phyloP scores from a whole-genome alignment of 768 basidiomycete genomes.

The Lentinus tigrinus region DNA sequence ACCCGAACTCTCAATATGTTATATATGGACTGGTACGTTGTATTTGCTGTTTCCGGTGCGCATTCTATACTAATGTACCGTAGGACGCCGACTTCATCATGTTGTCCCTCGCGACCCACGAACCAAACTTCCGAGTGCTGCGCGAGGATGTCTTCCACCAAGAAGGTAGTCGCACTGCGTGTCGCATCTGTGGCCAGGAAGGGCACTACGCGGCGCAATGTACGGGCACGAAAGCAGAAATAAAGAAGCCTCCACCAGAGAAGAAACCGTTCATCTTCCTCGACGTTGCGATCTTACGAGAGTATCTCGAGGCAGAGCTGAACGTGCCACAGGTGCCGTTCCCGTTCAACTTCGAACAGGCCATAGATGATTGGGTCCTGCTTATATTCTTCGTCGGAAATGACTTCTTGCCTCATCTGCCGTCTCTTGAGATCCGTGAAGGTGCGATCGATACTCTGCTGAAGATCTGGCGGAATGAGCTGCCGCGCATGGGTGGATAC shows the following conservation, averaged over 20 bases:
- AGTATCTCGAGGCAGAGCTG: conserved; percentile 97
- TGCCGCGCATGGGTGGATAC: conserved; percentile 97
- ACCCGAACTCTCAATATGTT: conserved; percentile 94
- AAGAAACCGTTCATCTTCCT: conserved; percentile 99
- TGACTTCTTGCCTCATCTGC: conserved; percentile 97
- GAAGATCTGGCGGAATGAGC: conserved; percentile 92
- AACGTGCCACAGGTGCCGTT: conserved; percentile 75
- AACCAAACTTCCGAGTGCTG: conserved; percentile 95
- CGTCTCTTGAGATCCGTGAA: conserved; percentile 97
- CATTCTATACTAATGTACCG: conserved; percentile 3
- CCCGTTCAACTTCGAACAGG: conserved; percentile 91
- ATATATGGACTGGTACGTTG: conserved; percentile 89
- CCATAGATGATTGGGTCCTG: conserved; percentile 99
- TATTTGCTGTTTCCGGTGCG: background rate
- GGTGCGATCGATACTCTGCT: conserved; percentile 97
- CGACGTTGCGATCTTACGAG: conserved; percentile 91
- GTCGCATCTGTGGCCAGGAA: conserved; percentile 91
- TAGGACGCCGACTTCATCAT: conserved; percentile 99
- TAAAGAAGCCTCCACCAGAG: conserved; percentile 65
- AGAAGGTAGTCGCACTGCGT: conserved; percentile 69
- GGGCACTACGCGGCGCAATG: conserved; percentile 97
- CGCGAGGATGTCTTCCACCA: conserved; percentile 97
- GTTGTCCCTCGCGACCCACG: conserved; percentile 96
- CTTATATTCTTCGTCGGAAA: conserved; percentile 99
- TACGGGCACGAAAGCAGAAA: conserved; percentile 72